Percentiles rank a stretch among this genome's conserved stretches.
phyloP scores from a whole-genome alignment of 257 asterid genomes.

The Orobanche coerulescens region DNA sequence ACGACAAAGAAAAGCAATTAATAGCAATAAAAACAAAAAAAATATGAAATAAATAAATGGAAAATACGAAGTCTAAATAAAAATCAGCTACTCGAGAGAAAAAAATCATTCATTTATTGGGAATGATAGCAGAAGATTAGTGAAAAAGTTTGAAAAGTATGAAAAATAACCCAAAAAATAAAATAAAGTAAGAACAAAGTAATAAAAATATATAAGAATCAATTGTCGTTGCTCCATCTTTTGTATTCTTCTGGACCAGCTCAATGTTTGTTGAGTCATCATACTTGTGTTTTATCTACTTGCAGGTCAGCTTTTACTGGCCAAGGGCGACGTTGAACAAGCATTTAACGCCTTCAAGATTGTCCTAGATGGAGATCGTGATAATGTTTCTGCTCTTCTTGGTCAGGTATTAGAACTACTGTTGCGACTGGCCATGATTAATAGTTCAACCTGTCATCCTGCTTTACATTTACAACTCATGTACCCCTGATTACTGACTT shows the following conservation, averaged over 20 bases:
- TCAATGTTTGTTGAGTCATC: slow-evolving; percentile 13
- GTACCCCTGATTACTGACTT: not conserved
- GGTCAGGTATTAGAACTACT: slow-evolving; percentile 69
- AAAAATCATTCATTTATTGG: too few species aligned
- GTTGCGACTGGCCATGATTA: slow-evolving; percentile 7
- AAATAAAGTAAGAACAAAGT: too few species aligned
- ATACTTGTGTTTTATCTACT: slow-evolving; percentile 22
- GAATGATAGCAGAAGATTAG: too few species aligned
- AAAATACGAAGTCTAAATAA: too few species aligned
- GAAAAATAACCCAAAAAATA: too few species aligned
- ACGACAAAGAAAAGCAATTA: too few species aligned
- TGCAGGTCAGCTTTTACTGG: slow-evolving; percentile 94
- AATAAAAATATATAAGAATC: too few species aligned
- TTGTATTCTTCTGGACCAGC: slow-evolving; percentile 3
- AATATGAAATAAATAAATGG: too few species aligned
- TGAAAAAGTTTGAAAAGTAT: too few species aligned
- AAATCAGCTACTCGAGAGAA: too few species aligned
- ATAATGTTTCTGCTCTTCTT: slow-evolving; percentile 93
- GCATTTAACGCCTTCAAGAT: slow-evolving; percentile 91
- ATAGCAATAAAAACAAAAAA: too few species aligned
- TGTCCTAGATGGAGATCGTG: slow-evolving; percentile 86
- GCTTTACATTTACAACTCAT: not conserved
- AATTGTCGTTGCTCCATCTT: slow-evolving; percentile 1
- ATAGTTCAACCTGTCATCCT: not conserved
- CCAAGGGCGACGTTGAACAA: slow-evolving; percentile 91